A percentile compares a stretch with the other conserved stretches of the same genome.
phyloP scores from a whole-genome alignment of 2,329 filamentous ascomycete species.

The Neocatenulostroma microsporum region DNA sequence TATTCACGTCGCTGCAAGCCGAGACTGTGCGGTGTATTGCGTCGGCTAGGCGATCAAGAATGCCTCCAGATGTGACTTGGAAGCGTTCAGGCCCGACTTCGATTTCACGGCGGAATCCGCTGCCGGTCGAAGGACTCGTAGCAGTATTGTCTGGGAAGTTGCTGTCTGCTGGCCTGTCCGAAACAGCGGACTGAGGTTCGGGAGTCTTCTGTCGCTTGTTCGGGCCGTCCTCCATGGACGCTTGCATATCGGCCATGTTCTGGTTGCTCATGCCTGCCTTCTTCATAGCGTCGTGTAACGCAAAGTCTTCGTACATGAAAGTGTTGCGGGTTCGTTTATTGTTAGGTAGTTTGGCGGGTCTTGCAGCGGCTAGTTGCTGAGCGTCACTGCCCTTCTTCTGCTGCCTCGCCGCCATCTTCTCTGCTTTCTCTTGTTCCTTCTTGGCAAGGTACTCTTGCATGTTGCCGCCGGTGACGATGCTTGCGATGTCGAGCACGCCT shows the following conservation, averaged over 20 bases:
- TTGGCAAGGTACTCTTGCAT: constrained; percentile 75
- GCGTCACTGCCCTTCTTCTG: constrained; percentile 47
- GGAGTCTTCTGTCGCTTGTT: constrained; percentile 35
- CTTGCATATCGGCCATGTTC: constrained; percentile 44
- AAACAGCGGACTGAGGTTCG: constrained; percentile 24
- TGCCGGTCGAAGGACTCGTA: constrained; percentile 16
- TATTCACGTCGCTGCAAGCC: constrained; percentile 73
- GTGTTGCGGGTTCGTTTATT: constrained; percentile 60
- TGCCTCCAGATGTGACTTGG: constrained; percentile 53
- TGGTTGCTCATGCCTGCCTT: constrained; percentile 41
- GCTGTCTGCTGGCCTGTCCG: constrained; percentile 30
- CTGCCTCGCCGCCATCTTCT: constrained; percentile 49
- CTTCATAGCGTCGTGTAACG: constrained; percentile 47
- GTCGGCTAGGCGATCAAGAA: constrained; percentile 76
- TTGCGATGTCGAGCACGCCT: constrained; percentile 75
- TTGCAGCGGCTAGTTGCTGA: constrained; percentile 50
- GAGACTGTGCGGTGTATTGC: constrained; percentile 78
- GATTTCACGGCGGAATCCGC: constrained; percentile 51
- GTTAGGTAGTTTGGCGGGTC: constrained; percentile 59
- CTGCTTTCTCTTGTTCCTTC: constrained; percentile 71
- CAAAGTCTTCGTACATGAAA: constrained; percentile 66
- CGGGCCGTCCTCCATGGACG: constrained; percentile 43
- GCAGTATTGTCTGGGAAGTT: constrained; percentile 16
- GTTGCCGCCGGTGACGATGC: constrained; percentile 66
- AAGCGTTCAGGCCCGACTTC: constrained; percentile 73